A percentile compares a stretch with the other conserved stretches of the same genome.
phyloP scores from a whole-genome alignment of 75 land plant genomes.

The Cupressus sempervirens region DNA sequence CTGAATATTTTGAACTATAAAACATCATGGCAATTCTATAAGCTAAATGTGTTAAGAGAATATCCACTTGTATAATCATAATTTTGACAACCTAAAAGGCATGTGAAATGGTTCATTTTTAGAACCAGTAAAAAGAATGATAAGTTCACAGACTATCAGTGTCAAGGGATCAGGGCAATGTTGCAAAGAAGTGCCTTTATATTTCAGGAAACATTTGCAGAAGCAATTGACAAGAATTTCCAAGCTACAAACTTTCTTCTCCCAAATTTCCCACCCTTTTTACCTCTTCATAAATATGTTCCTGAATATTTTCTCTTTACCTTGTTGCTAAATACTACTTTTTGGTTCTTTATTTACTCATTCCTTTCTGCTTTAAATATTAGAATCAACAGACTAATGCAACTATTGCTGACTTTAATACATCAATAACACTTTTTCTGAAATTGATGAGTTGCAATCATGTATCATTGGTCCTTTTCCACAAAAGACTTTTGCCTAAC shows the following conservation, averaged over 20 bases:
- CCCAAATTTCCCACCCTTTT: background rate
- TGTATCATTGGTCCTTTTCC: background rate
- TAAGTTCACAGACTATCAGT: background rate
- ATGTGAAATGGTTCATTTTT: background rate
- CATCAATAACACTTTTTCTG: background rate
- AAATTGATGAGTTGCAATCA: background rate
- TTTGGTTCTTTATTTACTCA: background rate
- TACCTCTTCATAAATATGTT: background rate
- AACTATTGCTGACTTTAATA: background rate
- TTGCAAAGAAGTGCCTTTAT: background rate
- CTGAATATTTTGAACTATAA: background rate
- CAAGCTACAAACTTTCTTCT: background rate
- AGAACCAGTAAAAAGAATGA: background rate
- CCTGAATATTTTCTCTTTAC: background rate
- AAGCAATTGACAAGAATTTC: background rate
- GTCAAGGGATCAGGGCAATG: background rate
- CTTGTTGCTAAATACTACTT: background rate
- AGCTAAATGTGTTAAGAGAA: background rate
- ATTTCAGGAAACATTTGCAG: background rate
- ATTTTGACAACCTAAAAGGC: background rate
- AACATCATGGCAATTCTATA: background rate
- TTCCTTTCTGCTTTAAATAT: background rate
- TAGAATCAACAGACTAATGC: background rate
- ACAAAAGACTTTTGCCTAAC: background rate
- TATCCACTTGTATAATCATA: background rate